Evolutionary conservation across 179 eudicot species (phyloP).

Genomic region (Silene vulgaris): DNA sequence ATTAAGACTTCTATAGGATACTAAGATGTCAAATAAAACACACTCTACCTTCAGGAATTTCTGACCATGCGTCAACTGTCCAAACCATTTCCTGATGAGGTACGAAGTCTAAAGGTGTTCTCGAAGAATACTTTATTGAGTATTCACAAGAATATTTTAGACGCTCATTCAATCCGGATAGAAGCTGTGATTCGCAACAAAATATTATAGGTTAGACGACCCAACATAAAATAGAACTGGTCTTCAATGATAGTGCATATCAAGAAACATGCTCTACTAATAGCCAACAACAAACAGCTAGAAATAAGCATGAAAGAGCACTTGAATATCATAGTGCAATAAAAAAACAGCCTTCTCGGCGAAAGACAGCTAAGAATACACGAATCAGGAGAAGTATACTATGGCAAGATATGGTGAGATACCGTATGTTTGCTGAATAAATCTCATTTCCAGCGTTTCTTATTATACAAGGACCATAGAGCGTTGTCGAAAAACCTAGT

Average conservation of each 20-base stretch:
- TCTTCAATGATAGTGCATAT: background rate
- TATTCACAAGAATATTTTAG: slow-evolving; percentile 42
- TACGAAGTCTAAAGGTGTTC: slow-evolving; percentile 62
- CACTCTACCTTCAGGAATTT: slow-evolving; percentile 46
- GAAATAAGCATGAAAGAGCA: too few relatives aligned
- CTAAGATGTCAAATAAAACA: slow-evolving; percentile 3
- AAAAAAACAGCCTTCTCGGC: too few relatives aligned
- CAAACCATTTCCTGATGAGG: slow-evolving; percentile 73
- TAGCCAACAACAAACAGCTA: too few relatives aligned
- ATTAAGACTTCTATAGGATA: background rate
- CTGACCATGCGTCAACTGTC: slow-evolving; percentile 55
- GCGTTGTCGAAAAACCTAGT: too few relatives aligned
- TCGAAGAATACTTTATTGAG: slow-evolving; percentile 56
- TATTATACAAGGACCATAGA: too few relatives aligned
- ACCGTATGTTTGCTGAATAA: too few relatives aligned
- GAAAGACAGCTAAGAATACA: too few relatives aligned
- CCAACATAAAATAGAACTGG: background rate
- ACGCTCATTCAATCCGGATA: slow-evolving; percentile 32
- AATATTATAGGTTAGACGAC: slow-evolving; percentile 11
- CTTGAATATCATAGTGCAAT: too few relatives aligned
- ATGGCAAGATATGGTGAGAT: too few relatives aligned
- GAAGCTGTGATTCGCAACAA: slow-evolving; percentile 41
- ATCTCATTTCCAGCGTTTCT: too few relatives aligned
- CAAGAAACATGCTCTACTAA: background rate
- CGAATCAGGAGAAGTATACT: too few relatives aligned